A percentile compares a stretch with the other conserved stretches of the same genome.
Evolutionary conservation across 2,329 filamentous ascomycete genomes (phyloP).

Genomic region (Cladosporium sp.): DNA sequence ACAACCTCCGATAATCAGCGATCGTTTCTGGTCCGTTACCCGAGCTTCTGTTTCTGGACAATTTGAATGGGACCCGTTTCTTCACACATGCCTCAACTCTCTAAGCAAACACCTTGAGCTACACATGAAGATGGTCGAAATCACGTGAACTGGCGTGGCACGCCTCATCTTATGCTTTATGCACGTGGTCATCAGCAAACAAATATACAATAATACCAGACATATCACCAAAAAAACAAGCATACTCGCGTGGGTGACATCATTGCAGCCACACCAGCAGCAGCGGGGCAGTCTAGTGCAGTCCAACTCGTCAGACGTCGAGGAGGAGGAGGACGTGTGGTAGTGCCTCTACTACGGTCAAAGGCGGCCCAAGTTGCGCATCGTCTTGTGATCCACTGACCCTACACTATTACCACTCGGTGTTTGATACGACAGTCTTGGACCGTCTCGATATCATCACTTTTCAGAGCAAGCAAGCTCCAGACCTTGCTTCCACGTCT

Average conservation of each 20-base stretch:
- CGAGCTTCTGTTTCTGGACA: neutral
- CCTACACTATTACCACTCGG: neutral
- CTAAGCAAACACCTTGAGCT: neutral
- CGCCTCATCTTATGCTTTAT: neutral
- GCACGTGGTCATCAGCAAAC: neutral
- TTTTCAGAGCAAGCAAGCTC: neutral
- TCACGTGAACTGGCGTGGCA: neutral
- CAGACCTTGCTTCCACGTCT: neutral
- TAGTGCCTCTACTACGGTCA: neutral
- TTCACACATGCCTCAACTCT: conserved; percentile 1
- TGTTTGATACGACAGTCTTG: neutral
- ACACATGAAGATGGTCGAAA: neutral
- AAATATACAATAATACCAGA: too few relatives aligned
- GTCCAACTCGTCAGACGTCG: neutral
- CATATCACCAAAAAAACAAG: conserved; percentile 2
- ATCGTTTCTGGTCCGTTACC: neutral
- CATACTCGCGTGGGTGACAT: conserved; percentile 5
- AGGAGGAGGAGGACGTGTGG: neutral
- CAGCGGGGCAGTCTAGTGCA: conserved; percentile 2
- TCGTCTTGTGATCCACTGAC: neutral
- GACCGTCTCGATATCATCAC: neutral
- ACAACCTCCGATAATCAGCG: too few relatives aligned
- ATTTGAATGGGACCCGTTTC: neutral
- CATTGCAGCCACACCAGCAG: conserved; percentile 3
- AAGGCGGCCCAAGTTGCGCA: neutral